These are phyloP conservation scores for Phytopythium sindhum DNA, from an alignment of 352 stramenopile species.

Conservation along the genomic window DNA sequence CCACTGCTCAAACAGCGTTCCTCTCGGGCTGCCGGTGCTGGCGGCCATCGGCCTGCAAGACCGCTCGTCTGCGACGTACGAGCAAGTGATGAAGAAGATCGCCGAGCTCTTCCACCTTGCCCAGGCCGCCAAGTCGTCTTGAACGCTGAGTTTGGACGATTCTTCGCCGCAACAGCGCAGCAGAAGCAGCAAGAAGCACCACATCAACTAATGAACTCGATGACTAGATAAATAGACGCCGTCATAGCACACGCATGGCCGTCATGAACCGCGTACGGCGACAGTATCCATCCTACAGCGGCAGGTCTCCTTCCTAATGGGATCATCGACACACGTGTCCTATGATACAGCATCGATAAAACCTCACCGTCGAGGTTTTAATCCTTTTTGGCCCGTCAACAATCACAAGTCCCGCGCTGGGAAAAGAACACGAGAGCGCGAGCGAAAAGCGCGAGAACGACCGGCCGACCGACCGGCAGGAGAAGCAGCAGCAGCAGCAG, in stretches of 20 bases:
- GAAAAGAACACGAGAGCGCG: slow-evolving; percentile 1
- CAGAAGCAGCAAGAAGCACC: too few relatives aligned
- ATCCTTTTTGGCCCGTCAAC: background rate
- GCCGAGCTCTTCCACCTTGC: slow-evolving; percentile 38
- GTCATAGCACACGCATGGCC: too few relatives aligned
- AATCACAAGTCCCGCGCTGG: background rate
- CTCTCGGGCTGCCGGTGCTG: slow-evolving; percentile 61
- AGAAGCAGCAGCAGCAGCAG: background rate
- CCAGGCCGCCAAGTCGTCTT: background rate
- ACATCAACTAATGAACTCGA: too few relatives aligned
- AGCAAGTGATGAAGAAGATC: slow-evolving; percentile 66
- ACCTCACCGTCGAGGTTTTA: background rate
- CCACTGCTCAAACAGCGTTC: slow-evolving; percentile 27
- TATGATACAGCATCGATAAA: background rate
- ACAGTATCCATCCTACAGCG: too few relatives aligned
- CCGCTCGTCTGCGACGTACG: slow-evolving; percentile 67
- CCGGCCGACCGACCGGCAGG: background rate
- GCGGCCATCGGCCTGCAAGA: slow-evolving; percentile 77
- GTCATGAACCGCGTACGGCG: too few relatives aligned
- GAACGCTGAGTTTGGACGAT: background rate
- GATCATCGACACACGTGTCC: too few relatives aligned
- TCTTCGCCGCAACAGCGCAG: background rate
- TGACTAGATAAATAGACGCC: too few relatives aligned
- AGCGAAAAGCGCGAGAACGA: background rate
- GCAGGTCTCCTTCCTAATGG: too few relatives aligned